Evolutionary conservation across 495 filamentous ascomycete species (phyloP), one percentile per base, ranked within the genome.

Genomic region (Xylaria telfairii): DNA sequence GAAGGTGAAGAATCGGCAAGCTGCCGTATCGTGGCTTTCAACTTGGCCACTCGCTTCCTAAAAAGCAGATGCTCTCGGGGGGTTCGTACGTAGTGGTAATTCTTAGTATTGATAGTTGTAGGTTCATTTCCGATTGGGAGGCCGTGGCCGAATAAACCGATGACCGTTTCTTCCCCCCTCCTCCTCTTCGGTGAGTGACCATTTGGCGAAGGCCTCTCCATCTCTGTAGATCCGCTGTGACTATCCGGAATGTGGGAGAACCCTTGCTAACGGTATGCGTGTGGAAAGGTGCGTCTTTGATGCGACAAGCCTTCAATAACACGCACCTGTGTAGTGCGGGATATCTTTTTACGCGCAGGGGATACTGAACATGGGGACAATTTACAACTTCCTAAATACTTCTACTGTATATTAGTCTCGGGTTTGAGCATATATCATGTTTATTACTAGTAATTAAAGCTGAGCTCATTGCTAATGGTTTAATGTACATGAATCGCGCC

Each of bases 171-270:
- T 19, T 28, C 34, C 30, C 37, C 59, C 37, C 37, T 9, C 24
- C 28, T 37, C 19, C 34, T n/a, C 49, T 26, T 66, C 68, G 68
- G 68, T 71, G 68, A 65, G 39, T 49, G 26, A 44, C 61, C 66
- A 60, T 49, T 30, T 59, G 65, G 34, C 34, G 30, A 42, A 44
- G 34, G 32, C 32, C 12, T 26, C 34, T 59, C 56, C 56, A 59
- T 59, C 17, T 28, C 26, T 56, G 65, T 44, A 63, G 68, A 65
- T 70, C 56, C 59, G 32, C 59, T 71, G 61, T 60, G 34, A 21
- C 28, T 64, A 71, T 49, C 61, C 68, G 61, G 47, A 65, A 59
- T 41, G 68, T 53, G 68, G 49, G 68, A 70, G 42, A 28, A 56
- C 32, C 37, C 46, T 65, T 54, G 32, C 26, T 42, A 41, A 53